Evolutionary conservation across 805 yeast species (phyloP).

Genomic region (Pichia ethanolica): DNA sequence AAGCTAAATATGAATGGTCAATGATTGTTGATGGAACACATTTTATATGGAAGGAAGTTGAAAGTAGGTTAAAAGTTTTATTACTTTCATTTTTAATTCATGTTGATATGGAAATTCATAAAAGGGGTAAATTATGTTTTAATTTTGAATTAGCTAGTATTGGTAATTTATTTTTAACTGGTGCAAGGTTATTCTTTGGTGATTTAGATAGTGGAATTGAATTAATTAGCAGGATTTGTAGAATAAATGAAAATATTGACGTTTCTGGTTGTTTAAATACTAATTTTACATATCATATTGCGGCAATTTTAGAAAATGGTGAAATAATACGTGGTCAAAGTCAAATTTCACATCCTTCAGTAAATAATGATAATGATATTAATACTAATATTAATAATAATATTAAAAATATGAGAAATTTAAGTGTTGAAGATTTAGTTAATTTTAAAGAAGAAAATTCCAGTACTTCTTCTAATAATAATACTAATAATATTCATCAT

Average conservation of each 20-base stretch:
- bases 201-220: constrained; percentile 81
- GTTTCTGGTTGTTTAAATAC: constrained; percentile 81
- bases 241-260: constrained; percentile 42
- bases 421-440: constrained; percentile 6
- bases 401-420: too few relatives aligned
- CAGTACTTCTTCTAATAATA: constrained; percentile 34
- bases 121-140: constrained; percentile 60
- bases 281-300: constrained; percentile 77
- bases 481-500: too few relatives aligned
- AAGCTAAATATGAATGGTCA: constrained; percentile 70
- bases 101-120: constrained; percentile 68
- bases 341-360: constrained; percentile 83
- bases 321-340: constrained; percentile 80
- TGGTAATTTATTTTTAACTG: constrained; percentile 80
- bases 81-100: constrained; percentile 71
- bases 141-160: constrained; percentile 71
- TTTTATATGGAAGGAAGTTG: constrained; percentile 53
- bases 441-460: constrained; percentile 37
- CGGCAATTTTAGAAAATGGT: constrained; percentile 67
- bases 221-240: constrained; percentile 56
- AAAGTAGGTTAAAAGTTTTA: constrained; percentile 59
- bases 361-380: not conserved
- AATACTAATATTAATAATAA: too few relatives aligned
- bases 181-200: constrained; percentile 74
- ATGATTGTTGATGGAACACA: constrained; percentile 75